Base-by-base conservation (phyloP, 2,329 filamentous ascomycete genomes). In the Ceratocystis colombiana region DNA sequence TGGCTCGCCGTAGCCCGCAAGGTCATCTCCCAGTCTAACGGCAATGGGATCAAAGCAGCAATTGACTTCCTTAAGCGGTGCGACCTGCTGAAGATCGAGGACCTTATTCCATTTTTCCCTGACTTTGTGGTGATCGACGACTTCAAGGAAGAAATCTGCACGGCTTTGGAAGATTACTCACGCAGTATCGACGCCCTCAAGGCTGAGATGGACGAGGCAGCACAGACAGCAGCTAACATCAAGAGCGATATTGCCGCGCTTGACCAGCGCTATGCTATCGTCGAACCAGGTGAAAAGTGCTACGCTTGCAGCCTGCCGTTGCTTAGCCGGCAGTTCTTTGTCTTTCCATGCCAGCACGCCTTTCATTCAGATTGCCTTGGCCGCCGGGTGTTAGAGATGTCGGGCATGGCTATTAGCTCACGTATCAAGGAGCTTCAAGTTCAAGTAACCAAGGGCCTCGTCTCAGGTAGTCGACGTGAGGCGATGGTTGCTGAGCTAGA, bases 101-200 rank as follows among this genome's bases (percentile, higher is more conserved):
- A 99, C 72, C 78, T 99, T 37, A 97, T 99, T 50, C 94, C 94
- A 0, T 96, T 99, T 79, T 99, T 99, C 77, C 94, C 94, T 0
- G 94, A 99, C 74, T 99, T 99, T 73, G 91, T 97, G 28, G 89
- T 97, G 64, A 97, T 99, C 69, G 94, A 99, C 73, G 94, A 97
- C 75, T 99, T 99, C 82, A 96, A 97, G 74, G 92, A 97, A 69
- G 94, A 99, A 74, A 97, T 99, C 46, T 99, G 94, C 77, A 81
- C 85, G 0, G 94, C 95, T 0, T 82, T 99, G 1, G 94, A 99
- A 75, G 89, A 95, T 69, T 99, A 99, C 77, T 89, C 86, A 61
- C 88, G 89, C 46, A 90, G 90, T 70, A 99, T 99, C 70, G 94
- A 97, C 72, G 80, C 80, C 1, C 79, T 99, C 48, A 91, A 92